These are phyloP conservation scores for Leccinellum albellum DNA, from an alignment of 768 basidiomycete genomes.

Conservation along the genomic window DNA sequence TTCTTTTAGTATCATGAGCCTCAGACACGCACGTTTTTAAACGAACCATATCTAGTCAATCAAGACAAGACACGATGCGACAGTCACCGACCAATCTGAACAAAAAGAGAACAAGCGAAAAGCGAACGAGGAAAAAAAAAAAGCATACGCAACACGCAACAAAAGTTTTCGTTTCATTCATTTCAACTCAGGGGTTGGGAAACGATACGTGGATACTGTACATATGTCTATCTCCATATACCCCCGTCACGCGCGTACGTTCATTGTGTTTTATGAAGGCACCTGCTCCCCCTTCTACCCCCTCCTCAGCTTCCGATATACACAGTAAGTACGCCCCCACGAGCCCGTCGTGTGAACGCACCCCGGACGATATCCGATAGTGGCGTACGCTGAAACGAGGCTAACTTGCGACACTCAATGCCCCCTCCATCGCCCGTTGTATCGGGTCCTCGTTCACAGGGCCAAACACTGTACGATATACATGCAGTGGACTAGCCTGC, in stretches of 20 bases:
- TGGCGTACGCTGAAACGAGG: slow-evolving; percentile 14
- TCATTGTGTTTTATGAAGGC: slow-evolving; percentile 15
- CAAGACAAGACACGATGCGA: background rate
- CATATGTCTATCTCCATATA: background rate
- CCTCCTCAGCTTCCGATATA: background rate
- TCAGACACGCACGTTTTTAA: background rate
- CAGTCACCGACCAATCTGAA: slow-evolving; percentile 4
- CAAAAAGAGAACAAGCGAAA: slow-evolving; percentile 6
- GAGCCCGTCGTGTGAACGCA: slow-evolving; percentile 23
- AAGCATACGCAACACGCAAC: background rate
- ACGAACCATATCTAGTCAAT: background rate
- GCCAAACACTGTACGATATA: background rate
- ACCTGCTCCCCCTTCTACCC: background rate
- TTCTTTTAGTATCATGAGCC: background rate
- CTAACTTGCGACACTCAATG: background rate
- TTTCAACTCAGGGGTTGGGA: background rate
- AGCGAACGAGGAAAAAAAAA: background rate
- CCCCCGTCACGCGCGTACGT: slow-evolving; percentile 2
- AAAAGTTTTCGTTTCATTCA: background rate
- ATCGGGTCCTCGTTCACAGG: background rate
- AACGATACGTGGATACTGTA: background rate
- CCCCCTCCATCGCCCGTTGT: background rate
- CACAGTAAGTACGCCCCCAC: background rate
- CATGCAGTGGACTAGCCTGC: background rate
- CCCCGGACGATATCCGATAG: slow-evolving; percentile 7